phyloP scores from a whole-genome alignment of 2,329 filamentous ascomycete genomes.

The Pseudohalonectria lignicola region DNA sequence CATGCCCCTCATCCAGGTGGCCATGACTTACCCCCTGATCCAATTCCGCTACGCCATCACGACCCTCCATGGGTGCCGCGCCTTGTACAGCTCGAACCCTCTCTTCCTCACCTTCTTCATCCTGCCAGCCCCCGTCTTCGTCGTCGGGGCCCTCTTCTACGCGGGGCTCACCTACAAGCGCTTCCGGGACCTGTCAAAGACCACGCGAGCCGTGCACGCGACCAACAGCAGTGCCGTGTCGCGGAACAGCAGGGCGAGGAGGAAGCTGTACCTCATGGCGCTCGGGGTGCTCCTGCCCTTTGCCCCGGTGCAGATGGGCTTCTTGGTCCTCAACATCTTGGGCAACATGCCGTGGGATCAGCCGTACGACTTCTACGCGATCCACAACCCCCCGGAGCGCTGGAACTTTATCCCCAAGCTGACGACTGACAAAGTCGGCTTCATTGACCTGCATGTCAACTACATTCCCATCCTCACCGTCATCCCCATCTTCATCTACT shows the following conservation, averaged over 20 bases:
- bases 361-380: slow-evolving; percentile 27
- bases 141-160: slow-evolving; percentile 31
- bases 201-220: slow-evolving; percentile 22
- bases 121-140: slow-evolving; percentile 30
- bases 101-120: slow-evolving; percentile 36
- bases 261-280: slow-evolving; percentile 45
- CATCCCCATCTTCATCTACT: slow-evolving; percentile 39
- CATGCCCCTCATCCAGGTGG: slow-evolving; percentile 35
- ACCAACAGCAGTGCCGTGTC: slow-evolving; percentile 25
- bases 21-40: slow-evolving; percentile 35
- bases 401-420: slow-evolving; percentile 37
- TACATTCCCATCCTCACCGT: slow-evolving; percentile 38
- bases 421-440: slow-evolving; percentile 26
- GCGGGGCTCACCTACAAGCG: slow-evolving; percentile 36
- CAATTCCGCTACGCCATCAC: slow-evolving; percentile 36
- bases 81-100: slow-evolving; percentile 31
- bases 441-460: slow-evolving; percentile 28
- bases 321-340: slow-evolving; percentile 29
- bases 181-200: slow-evolving; percentile 32
- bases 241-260: slow-evolving; percentile 34
- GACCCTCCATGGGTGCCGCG: slow-evolving; percentile 38
- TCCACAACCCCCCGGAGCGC: slow-evolving; percentile 26
- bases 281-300: slow-evolving; percentile 39
- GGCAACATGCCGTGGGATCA: slow-evolving; percentile 14
- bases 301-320: slow-evolving; percentile 32